These are phyloP conservation scores for Boletus subparvulus DNA, from an alignment of 768 basidiomycete species.

Conservation along the genomic window DNA sequence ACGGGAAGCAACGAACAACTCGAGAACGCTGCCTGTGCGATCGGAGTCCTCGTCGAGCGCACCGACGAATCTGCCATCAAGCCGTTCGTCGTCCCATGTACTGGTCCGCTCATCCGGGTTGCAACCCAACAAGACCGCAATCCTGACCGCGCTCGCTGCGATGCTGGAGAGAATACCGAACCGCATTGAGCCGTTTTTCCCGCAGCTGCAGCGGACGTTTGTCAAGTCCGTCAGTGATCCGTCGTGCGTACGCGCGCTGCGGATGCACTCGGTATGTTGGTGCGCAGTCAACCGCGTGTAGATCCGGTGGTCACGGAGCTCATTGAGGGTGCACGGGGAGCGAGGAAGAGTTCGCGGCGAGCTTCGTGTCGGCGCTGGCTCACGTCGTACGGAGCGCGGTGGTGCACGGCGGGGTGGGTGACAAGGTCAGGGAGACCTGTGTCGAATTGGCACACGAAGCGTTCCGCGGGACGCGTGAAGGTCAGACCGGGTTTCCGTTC, in stretches of 20 bases:
- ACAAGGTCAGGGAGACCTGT: conserved; percentile 69
- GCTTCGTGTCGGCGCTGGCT: conserved; percentile 74
- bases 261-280: conserved; percentile 82
- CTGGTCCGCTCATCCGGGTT: conserved; percentile 93
- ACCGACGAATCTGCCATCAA: conserved; percentile 87
- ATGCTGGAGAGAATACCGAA: conserved; percentile 85
- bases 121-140: conserved; percentile 90
- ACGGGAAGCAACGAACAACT: conserved; percentile 93
- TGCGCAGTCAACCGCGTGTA: conserved; percentile 86
- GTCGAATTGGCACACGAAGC: conserved; percentile 76
- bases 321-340: conserved; percentile 59
- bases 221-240: conserved; percentile 89
- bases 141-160: conserved; percentile 79
- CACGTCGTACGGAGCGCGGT: conserved; percentile 65
- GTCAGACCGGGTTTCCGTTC: conserved; percentile 32
- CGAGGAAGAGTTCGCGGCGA: conserved; percentile 69
- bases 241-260: conserved; percentile 82
- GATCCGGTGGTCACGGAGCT: conserved; percentile 95
- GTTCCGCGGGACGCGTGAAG: conserved; percentile 70
- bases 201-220: conserved; percentile 94
- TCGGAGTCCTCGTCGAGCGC: conserved; percentile 91
- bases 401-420: conserved; percentile 67
- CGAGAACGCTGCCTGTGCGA: conserved; percentile 94
- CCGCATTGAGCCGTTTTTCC: conserved; percentile 98
- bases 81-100: conserved; percentile 93